These are phyloP conservation scores for Corymbia citriodora DNA, from an alignment of 441 rosid species.

Conservation along the genomic window DNA sequence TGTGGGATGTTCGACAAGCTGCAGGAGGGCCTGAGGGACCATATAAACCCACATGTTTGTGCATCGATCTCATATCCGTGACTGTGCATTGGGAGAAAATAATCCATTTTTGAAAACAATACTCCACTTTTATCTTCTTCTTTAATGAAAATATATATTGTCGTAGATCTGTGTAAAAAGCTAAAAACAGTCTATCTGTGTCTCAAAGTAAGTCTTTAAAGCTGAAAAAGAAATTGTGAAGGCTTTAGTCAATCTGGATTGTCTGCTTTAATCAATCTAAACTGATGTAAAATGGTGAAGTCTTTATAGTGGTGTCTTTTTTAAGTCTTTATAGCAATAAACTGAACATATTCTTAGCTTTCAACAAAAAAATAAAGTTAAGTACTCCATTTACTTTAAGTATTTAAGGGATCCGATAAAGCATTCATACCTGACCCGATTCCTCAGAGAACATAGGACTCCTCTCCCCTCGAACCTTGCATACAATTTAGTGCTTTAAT, in stretches of 20 bases:
- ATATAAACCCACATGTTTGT: neutral
- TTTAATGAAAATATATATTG: neutral
- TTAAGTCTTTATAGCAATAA: neutral
- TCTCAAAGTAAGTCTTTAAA: conserved; percentile 23
- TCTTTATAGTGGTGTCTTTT: neutral
- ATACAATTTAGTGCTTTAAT: neutral
- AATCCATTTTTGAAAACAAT: neutral
- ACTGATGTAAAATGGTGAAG: neutral
- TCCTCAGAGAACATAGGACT: neutral
- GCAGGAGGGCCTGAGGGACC: neutral
- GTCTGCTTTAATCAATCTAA: neutral
- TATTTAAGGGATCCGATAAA: conserved; percentile 33
- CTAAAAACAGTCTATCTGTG: neutral
- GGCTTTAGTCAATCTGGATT: conserved; percentile 7
- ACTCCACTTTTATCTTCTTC: neutral
- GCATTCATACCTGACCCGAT: conserved; percentile 54
- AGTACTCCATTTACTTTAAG: neutral
- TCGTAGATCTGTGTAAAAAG: neutral
- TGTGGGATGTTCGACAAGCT: neutral
- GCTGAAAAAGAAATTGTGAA: conserved; percentile 16
- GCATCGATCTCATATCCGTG: neutral
- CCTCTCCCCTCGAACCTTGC: neutral
- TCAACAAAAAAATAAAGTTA: neutral
- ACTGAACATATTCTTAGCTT: neutral
- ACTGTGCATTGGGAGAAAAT: neutral